Conservation (phyloP, 2,329 filamentous ascomycete species). For the Xylariaceae sp. region DNA sequence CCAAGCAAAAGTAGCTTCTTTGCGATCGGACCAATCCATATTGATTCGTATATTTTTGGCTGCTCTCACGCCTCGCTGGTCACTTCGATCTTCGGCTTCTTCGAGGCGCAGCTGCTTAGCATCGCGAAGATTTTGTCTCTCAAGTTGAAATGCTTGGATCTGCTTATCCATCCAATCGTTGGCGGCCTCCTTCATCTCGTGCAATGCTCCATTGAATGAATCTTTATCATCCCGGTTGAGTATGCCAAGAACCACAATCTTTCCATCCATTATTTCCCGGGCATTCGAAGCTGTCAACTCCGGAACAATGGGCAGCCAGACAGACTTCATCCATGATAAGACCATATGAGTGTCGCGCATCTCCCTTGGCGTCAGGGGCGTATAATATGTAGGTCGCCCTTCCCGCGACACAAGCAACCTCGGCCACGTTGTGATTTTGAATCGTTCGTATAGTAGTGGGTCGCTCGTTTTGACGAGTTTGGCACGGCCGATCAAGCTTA, state of each 20-base stretch:
- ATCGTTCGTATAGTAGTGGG: conserved; percentile 68
- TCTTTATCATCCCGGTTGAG: conserved; percentile 75
- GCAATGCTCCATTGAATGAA: conserved; percentile 71
- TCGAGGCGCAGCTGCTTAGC: conserved; percentile 94
- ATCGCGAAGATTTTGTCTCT: conserved; percentile 88
- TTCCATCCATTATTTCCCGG: conserved; percentile 89
- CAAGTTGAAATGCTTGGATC: conserved; percentile 83
- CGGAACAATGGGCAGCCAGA: conserved; percentile 94
- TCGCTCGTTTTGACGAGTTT: conserved; percentile 91
- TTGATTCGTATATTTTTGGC: conserved; percentile 91
- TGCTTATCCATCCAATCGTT: conserved; percentile 98
- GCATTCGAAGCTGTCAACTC: conserved; percentile 90
- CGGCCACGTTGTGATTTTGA: conserved; percentile 98
- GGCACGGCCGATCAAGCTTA: conserved; percentile 85
- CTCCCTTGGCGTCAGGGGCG: conserved; percentile 77
- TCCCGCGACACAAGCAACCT: conserved; percentile 84
- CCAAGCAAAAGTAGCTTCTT: conserved; percentile 94
- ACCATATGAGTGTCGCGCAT: conserved; percentile 85
- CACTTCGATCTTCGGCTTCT: conserved; percentile 88
- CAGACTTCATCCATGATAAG: conserved; percentile 88
- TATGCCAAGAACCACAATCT: conserved; percentile 89
- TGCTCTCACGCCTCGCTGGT: conserved; percentile 77
- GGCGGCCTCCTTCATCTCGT: conserved; percentile 92
- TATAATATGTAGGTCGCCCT: conserved; percentile 86
- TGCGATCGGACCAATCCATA: conserved; percentile 81